A percentile compares a stretch with the other conserved stretches of the same genome.
phyloP scores from a whole-genome alignment of 2,329 filamentous ascomycete genomes.

The Teratosphaeria destructans region DNA sequence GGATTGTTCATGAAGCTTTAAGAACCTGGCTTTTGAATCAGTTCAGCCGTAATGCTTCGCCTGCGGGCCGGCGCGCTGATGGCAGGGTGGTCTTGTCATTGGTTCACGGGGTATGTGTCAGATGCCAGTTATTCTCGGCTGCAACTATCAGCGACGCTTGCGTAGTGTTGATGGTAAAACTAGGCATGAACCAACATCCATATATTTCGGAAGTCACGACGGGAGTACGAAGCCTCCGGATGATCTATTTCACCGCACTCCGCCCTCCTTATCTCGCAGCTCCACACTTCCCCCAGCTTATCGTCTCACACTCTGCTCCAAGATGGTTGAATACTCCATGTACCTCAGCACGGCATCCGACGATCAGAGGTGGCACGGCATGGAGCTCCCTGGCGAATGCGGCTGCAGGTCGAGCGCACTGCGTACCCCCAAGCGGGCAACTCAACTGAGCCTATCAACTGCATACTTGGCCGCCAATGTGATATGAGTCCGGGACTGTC shows the following conservation, averaged over 20 bases:
- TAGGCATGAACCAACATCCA: neutral
- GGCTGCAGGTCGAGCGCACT: neutral
- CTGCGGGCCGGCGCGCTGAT: too few species aligned
- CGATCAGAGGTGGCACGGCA: neutral
- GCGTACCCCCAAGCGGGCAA: neutral
- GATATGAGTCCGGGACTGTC: neutral
- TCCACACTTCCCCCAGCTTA: neutral
- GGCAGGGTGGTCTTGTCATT: too few species aligned
- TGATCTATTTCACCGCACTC: neutral
- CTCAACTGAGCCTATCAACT: neutral
- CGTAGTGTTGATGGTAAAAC: neutral
- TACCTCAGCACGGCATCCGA: neutral
- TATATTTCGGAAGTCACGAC: neutral
- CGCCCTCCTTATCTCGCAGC: neutral
- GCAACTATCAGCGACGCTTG: neutral
- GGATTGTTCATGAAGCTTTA: too few species aligned
- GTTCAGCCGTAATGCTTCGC: too few species aligned
- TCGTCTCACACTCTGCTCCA: neutral
- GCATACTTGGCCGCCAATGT: neutral
- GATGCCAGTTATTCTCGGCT: too few species aligned
- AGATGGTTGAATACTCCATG: neutral
- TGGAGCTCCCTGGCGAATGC: neutral
- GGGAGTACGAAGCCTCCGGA: neutral
- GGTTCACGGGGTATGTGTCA: too few species aligned
- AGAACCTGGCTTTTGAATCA: too few species aligned